Base-by-base conservation (phyloP, 176 grass and related monocot genomes). In the Hordeum vulgare region DNA sequence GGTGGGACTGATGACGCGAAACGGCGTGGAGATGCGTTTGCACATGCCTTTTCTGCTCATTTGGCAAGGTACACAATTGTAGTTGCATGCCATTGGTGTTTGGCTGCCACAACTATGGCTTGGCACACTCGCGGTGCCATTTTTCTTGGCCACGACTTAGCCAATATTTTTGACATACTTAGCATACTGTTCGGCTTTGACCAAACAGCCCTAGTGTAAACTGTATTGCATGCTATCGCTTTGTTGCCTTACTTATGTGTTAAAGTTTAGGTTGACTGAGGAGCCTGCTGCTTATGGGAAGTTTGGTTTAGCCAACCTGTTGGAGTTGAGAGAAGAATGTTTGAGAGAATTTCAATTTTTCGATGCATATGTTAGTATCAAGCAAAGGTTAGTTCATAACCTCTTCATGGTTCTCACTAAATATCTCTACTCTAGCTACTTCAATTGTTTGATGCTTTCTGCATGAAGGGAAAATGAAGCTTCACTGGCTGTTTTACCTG, bases 281-380 rank as follows among this genome's bases (percentile, higher is more conserved):
- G 96, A 98, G 60, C 96, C 93, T 54, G 87, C 96, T 74, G 96
- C 96, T 66, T 98, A 98, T 89, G 96, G 96, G 23, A 98, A 98
- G 74, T 95, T 98, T 12, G 93, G 96, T 42, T 78, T 98, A 85
- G 96, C 85, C 60, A 83, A 98, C 81, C 89, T 98, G 64, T 86
- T 98, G 80, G 96, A 98, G 74, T 84, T 98, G 56, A 93, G 96
- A 85, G 96, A 98, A 92, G 96, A 98, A 90, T 98, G 96, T 67
- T 84, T 98, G 58, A 95, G 96, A 88, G 96, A 98, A 88, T 98
- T 95, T 71, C 96, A 98, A 35, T 98, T 98, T 83, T 84, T 69
- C 18, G 96, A 98, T 92, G 96, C 96, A 71, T 98, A 98, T 83
- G 82, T 95, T 63, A 94, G 93, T 87, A 98, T 98, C 78, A 98